Conservation (phyloP, 2,329 filamentous ascomycete genomes). For the Ascochyta clinopodiicola region DNA sequence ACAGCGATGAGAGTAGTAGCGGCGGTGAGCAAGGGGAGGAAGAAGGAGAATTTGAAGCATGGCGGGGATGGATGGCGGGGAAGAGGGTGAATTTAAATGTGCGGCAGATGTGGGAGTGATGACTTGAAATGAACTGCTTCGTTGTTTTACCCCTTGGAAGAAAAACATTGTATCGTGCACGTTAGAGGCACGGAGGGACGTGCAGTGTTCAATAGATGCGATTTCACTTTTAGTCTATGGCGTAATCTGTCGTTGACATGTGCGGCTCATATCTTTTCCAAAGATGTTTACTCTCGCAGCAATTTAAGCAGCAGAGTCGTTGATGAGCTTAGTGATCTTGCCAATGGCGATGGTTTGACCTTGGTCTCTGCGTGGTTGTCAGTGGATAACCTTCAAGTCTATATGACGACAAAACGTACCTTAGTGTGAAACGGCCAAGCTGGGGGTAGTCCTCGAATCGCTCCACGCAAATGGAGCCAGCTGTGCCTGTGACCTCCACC, state of each 20-base stretch:
- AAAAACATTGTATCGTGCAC: too few relatives aligned
- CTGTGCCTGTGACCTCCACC: conserved; percentile 83
- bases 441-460: conserved; percentile 95
- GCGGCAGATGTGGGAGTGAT: conserved; percentile 75
- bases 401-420: conserved; percentile 18
- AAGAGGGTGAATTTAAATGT: conserved; percentile 95
- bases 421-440: conserved; percentile 43
- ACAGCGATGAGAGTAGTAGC: too few relatives aligned
- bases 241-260: neutral
- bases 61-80: conserved; percentile 49
- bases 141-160: too few relatives aligned
- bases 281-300: neutral
- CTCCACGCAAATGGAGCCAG: conserved; percentile 89
- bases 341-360: conserved; percentile 99
- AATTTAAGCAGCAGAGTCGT: conserved; percentile 32
- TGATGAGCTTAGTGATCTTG: conserved; percentile 92
- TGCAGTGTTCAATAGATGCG: neutral
- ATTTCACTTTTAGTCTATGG: conserved; percentile 15
- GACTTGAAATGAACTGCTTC: too few relatives aligned
- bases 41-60: too few relatives aligned
- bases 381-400: conserved; percentile 16
- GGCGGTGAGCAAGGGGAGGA: too few relatives aligned
- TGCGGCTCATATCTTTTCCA: neutral
- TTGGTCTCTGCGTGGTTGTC: conserved; percentile 56
- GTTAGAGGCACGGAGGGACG: neutral